Base-by-base conservation (phyloP, 441 rosid genomes). In the Flueggea neowawraea region DNA sequence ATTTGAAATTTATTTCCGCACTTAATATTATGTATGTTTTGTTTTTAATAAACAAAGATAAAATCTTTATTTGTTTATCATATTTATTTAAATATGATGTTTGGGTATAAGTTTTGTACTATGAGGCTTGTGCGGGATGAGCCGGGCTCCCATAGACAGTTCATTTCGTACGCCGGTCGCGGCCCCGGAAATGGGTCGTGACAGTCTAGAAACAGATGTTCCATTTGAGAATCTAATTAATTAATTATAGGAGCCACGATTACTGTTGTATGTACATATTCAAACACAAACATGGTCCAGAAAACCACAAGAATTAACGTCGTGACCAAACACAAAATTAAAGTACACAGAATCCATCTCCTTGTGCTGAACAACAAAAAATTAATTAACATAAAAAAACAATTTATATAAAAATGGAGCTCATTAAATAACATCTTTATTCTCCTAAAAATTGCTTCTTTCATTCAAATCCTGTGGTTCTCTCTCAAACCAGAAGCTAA, bases 381-480 rank as follows among this genome's bases (percentile, higher is more conserved):
- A 50, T 9, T 3, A 44, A 10, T 1, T 39, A 12, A 22, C 4
- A 61, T 28, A 15, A 9, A 39, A 13, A 58, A 33, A n/a, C n/a
- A 44, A n/a, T 54, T 52, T 16, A 61, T 9, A 13, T 10, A 54
- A 12, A 4, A 11, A 47, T 54, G 63, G 56, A 65, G 63, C 66
- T 43, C 68, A 44, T 55, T 39, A 15, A 54, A 31, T 15, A 43
- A 43, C 45, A 3, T 31, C 32, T 59, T 70, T 76, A 69, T 76
- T 69, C 6, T 36, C 69, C 66, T 41, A 54, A 54, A 65, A 54
- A 33, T 31, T 32, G 65, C 59, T 60, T 57, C 48, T 45, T 52
- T 59, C 43, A 50, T 65, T 61, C 17, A 43, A 36, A 62, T 47
- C 14, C 14, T 47, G 14, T 9, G 4, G n/a, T 47, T 47, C 12